Percentiles rank a stretch among this genome's conserved stretches.
Evolutionary conservation across 306 rosid genomes (phyloP).

Genomic region (Rubus idaeus): DNA sequence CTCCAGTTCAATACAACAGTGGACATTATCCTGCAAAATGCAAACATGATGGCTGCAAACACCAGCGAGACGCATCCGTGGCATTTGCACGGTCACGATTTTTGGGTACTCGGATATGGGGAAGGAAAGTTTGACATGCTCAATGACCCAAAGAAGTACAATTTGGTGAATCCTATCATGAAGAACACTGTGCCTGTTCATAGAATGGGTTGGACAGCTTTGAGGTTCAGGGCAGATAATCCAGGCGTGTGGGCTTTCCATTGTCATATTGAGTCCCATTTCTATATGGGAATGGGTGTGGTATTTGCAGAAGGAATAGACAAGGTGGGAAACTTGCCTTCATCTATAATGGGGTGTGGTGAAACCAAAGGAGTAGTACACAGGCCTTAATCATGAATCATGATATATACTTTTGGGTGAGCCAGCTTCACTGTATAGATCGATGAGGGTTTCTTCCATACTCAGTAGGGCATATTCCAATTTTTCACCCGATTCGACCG

Average conservation of each 20-base stretch:
- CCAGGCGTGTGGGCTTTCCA: conserved; percentile 95
- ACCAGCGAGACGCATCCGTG: conserved; percentile 77
- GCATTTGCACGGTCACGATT: conserved; percentile 89
- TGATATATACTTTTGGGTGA: background rate
- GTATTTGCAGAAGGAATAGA: conserved; percentile 82
- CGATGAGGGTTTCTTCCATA: background rate
- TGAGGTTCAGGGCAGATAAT: conserved; percentile 71
- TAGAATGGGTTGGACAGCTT: conserved; percentile 75
- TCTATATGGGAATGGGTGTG: conserved; percentile 88
- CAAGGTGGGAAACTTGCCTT: conserved; percentile 56
- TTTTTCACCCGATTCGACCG: too few relatives aligned
- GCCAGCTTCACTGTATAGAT: background rate
- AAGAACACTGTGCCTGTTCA: conserved; percentile 86
- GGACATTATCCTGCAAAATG: conserved; percentile 70
- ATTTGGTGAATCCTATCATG: conserved; percentile 72
- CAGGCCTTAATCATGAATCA: conserved; percentile 30
- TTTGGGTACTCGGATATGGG: conserved; percentile 82
- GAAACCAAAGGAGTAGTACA: conserved; percentile 30
- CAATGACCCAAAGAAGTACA: conserved; percentile 55
- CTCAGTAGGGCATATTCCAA: too few relatives aligned
- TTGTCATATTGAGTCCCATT: conserved; percentile 88
- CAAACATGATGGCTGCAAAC: conserved; percentile 27
- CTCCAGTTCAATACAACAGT: conserved; percentile 41
- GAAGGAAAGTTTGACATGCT: conserved; percentile 56
- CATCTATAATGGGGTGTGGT: conserved; percentile 88